Evolutionary conservation across 1,284 basidiomycete species (phyloP).

Genomic region (Cutaneotrichosporon arboriforme): DNA sequence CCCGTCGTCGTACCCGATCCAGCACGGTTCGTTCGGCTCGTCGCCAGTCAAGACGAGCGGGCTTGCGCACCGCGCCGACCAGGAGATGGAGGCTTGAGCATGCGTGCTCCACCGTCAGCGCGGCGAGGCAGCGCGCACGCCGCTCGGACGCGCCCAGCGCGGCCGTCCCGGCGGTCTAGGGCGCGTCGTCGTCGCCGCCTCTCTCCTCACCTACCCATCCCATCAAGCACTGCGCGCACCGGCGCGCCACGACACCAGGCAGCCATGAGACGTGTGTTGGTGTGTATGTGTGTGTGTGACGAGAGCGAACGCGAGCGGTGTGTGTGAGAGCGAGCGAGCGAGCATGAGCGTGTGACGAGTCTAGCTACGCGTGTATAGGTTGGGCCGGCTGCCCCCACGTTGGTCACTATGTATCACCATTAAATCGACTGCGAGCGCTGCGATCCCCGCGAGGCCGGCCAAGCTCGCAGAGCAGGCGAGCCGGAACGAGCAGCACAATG

Average conservation of each 20-base stretch:
- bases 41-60: conserved; percentile 45
- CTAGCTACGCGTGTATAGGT: neutral
- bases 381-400: neutral
- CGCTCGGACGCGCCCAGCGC: neutral
- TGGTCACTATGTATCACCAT: conserved; percentile 5
- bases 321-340: neutral
- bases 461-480: neutral
- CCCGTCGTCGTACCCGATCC: conserved; percentile 40
- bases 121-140: neutral
- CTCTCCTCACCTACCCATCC: neutral
- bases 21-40: conserved; percentile 36
- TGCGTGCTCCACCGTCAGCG: neutral
- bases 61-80: conserved; percentile 38
- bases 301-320: neutral
- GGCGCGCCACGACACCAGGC: neutral
- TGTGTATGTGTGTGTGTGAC: neutral
- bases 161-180: too few species aligned
- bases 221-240: neutral
- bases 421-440: neutral
- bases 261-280: neutral
- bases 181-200: neutral
- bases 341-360: neutral
- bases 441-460: neutral
- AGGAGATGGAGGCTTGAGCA: conserved; percentile 26
- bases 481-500: too few species aligned